phyloP scores from a whole-genome alignment of 306 rosid species.

The Inga leiocalycina region DNA sequence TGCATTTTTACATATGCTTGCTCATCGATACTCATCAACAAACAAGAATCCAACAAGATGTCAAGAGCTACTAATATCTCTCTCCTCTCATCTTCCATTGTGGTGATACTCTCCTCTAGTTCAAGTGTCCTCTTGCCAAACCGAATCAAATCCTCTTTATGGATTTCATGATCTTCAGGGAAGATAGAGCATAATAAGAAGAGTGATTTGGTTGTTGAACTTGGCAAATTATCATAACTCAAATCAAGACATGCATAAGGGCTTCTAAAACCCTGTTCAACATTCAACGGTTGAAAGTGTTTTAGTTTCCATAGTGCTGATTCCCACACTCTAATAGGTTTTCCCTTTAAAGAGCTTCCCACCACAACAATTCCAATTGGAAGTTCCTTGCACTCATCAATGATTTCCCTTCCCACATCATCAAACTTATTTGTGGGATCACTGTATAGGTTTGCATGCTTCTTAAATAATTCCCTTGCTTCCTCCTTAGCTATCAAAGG shows the following conservation, averaged over 20 bases:
- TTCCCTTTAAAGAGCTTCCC: neutral
- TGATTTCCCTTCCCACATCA: neutral
- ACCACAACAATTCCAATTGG: neutral
- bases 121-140: rapidly evolving
- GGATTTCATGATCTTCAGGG: neutral
- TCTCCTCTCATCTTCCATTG: neutral
- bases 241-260: neutral
- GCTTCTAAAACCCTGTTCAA: neutral
- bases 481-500: neutral
- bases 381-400: neutral
- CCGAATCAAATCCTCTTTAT: neutral
- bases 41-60: neutral
- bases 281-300: neutral
- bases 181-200: conserved; percentile 4
- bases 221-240: neutral
- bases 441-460: neutral
- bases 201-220: neutral
- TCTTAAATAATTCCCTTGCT: neutral
- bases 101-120: no score
- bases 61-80: neutral
- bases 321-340: neutral
- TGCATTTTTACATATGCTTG: neutral
- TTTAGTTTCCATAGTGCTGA: neutral
- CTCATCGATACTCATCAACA: rapidly evolving
- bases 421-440: neutral